These are phyloP conservation scores for Backusella westeae DNA, from an alignment of 192 early-diverging fungal genomes.

Conservation along the genomic window DNA sequence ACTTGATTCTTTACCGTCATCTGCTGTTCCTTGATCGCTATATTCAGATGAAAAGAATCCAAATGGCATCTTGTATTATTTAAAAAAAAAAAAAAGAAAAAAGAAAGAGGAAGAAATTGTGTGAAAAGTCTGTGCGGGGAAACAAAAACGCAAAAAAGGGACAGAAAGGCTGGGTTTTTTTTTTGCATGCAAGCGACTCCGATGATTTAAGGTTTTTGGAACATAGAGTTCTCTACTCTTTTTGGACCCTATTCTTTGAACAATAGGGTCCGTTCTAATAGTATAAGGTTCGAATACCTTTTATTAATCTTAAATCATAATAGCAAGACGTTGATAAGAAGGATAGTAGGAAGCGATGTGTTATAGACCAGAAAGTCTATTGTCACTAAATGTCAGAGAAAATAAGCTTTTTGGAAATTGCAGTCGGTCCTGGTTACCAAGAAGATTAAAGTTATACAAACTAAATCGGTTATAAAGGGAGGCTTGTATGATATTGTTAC, in stretches of 20 bases:
- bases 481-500: too few relatives aligned
- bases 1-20: conserved; percentile 38
- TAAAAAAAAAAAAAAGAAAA: not conserved
- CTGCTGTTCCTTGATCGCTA: conserved; percentile 48
- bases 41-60: conserved; percentile 37
- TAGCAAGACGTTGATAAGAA: not conserved
- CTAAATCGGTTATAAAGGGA: not conserved
- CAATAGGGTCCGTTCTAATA: not conserved
- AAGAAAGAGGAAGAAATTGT: not conserved
- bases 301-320: not conserved
- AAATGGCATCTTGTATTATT: conserved; percentile 27
- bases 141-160: not conserved
- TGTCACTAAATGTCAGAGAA: not conserved
- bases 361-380: not conserved
- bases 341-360: not conserved
- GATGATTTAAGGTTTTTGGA: too few relatives aligned
- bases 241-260: not conserved
- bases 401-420: not conserved
- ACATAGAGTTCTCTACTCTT: not conserved
- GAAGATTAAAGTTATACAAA: not conserved
- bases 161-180: not conserved
- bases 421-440: not conserved
- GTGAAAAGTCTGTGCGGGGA: conserved; percentile 5
- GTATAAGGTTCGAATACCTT: too few relatives aligned
- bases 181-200: too few relatives aligned